phyloP scores from a whole-genome alignment of 2,329 filamentous ascomycete species.

The Zasmidium cellare region DNA sequence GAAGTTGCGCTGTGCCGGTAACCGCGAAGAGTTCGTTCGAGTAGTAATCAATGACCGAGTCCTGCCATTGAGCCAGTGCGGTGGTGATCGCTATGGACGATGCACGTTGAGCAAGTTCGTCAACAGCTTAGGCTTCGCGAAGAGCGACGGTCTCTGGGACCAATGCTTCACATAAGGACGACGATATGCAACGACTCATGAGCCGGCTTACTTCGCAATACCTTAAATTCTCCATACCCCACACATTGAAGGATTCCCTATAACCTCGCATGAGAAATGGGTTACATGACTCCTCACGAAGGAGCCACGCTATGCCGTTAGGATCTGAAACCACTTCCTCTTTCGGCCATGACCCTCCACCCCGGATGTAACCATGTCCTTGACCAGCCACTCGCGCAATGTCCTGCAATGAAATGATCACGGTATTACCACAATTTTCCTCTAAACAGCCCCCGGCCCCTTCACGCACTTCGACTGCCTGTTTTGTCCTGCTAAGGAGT shows the following conservation, averaged over 20 bases:
- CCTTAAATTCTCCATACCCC: too few relatives aligned
- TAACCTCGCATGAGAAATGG: too few relatives aligned
- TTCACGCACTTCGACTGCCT: too few relatives aligned
- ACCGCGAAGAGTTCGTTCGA: slow-evolving; percentile 70
- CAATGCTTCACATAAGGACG: slow-evolving; percentile 49
- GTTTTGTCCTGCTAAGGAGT: too few relatives aligned
- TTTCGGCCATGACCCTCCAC: neutral
- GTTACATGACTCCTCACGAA: neutral
- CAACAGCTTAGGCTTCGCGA: slow-evolving; percentile 72
- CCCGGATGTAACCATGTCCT: neutral
- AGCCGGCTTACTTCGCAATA: too few relatives aligned
- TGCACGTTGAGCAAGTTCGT: slow-evolving; percentile 72
- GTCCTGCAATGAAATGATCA: neutral
- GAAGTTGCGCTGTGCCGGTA: slow-evolving; percentile 69
- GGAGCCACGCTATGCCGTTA: neutral
- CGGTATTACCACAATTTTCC: too few relatives aligned
- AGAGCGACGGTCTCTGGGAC: slow-evolving; percentile 70
- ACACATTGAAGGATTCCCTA: too few relatives aligned
- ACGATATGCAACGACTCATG: neutral
- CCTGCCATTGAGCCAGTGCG: slow-evolving; percentile 68
- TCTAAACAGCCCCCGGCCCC: too few relatives aligned
- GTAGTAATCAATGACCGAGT: slow-evolving; percentile 84
- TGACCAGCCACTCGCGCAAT: neutral
- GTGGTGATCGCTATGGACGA: slow-evolving; percentile 67
- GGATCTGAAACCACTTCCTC: neutral